Base-by-base conservation (phyloP, 441 rosid species). In the Pelargonium fulgidum region DNA sequence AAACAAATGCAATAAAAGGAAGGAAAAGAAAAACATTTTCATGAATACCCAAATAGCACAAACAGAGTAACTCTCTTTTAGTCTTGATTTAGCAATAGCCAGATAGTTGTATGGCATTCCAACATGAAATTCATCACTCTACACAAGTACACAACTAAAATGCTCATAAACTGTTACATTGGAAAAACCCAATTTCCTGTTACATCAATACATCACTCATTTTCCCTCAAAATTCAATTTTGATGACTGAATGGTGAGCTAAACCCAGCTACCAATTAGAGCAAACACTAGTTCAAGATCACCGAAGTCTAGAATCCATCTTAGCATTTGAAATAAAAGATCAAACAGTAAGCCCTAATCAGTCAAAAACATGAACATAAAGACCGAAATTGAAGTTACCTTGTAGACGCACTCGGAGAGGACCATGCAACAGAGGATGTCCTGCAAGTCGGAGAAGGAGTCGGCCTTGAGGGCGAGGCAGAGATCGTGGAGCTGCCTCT, bases 401-500 rank as follows among this genome's bases (percentile, higher is more conserved):
- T 93, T 93, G 76, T 91, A 93, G 65, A 89, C 99, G 80, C 97
- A 93, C 81, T 91, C 97, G 10, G 97, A 85, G 59, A 91, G 89
- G 64, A 93, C 93, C 99, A 93, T 89, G 86, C 95, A 93, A 70
- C 99, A 91, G 77, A 93, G 91, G 33, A 93, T 82, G 69, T 91
- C 99, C 76, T 89, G 97, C 73, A 91, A 82, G 64, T 93, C 99
- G 13, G 93, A 76, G 61, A 91, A 76, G 2, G 99, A 91, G 8
- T 87, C 99, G 1, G 89, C 96, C 81, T 91, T 87, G 62, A 88
- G 81, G 42, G 92, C 90, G 72, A 47, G 78, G 67, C 93, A 87
- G 66, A 93, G 96, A 73, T 89, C 89, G 72, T 84, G 86, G 70
- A 93, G 88, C 80, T 89, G 97, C 72, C 75, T 81, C 73, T 82